These are phyloP conservation scores for Cercospora nicotianae DNA, from an alignment of 2,329 filamentous ascomycete genomes.

Conservation along the genomic window DNA sequence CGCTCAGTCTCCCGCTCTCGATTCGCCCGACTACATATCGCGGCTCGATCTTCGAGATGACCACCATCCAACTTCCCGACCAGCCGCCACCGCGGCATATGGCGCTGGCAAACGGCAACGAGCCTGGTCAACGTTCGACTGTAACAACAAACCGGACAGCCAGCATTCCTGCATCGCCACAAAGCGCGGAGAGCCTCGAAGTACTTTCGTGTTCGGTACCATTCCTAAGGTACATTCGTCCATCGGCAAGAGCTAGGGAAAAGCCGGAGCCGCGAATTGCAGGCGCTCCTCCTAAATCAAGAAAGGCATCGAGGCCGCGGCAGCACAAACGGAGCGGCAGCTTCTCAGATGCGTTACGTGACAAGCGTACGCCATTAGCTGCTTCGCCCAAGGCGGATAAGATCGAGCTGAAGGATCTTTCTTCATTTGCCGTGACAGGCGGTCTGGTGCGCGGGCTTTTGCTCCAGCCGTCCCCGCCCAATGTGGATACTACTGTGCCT, in stretches of 20 bases:
- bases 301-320: constrained; percentile 38
- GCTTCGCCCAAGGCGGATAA: constrained; percentile 49
- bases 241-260: constrained; percentile 23
- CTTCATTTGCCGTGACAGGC: constrained; percentile 69
- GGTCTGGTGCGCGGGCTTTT: constrained; percentile 85
- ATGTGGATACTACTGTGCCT: constrained; percentile 59
- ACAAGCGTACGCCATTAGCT: constrained; percentile 59
- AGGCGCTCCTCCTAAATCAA: constrained; percentile 8
- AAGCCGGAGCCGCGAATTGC: constrained; percentile 17
- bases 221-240: constrained; percentile 35
- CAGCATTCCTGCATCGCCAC: constrained; percentile 46
- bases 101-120: constrained; percentile 13
- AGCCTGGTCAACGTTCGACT: constrained; percentile 21
- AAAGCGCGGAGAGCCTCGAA: constrained; percentile 55
- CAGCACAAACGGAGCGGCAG: constrained; percentile 82
- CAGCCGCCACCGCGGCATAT: constrained; percentile 14
- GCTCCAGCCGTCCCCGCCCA: constrained; percentile 77
- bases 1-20: constrained; percentile 26
- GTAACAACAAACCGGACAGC: constrained; percentile 29
- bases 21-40: constrained; percentile 26
- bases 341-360: constrained; percentile 78
- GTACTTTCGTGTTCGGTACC: constrained; percentile 62
- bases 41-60: constrained; percentile 29
- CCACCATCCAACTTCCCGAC: constrained; percentile 27
- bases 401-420: constrained; percentile 43